phyloP scores from a whole-genome alignment of 2,329 filamentous ascomycete genomes.

The Dryadomyces quercivorus region DNA sequence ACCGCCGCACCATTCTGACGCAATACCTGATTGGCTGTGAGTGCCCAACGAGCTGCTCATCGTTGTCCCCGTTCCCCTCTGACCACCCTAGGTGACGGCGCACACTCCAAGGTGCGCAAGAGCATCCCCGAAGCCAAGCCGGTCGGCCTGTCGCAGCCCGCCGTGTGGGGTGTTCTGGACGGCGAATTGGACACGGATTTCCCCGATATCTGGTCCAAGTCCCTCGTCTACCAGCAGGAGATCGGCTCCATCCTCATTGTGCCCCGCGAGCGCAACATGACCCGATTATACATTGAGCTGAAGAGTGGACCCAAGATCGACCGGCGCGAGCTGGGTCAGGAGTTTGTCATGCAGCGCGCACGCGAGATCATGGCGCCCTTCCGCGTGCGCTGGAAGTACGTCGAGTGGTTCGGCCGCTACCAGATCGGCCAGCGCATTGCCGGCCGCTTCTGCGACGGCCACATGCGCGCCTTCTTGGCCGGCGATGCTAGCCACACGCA shows the following conservation, averaged over 20 bases:
- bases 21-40: conserved; percentile 57
- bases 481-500: conserved; percentile 57
- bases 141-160: conserved; percentile 15
- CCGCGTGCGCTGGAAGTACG: conserved; percentile 42
- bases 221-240: conserved; percentile 53
- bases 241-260: conserved; percentile 62
- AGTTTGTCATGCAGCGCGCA: conserved; percentile 57
- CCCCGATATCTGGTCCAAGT: conserved; percentile 65
- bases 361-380: conserved; percentile 47
- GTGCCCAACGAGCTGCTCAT: conserved; percentile 4
- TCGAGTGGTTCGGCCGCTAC: conserved; percentile 63
- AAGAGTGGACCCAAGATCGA: conserved; percentile 23
- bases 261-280: conserved; percentile 61
- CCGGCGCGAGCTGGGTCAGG: conserved; percentile 27
- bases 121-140: conserved; percentile 34
- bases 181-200: conserved; percentile 61
- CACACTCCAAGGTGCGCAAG: conserved; percentile 57
- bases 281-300: conserved; percentile 48
- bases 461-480: conserved; percentile 46
- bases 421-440: conserved; percentile 61
- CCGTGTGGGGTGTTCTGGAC: conserved; percentile 60
- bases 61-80: neutral
- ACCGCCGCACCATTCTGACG: conserved; percentile 32
- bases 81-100: conserved; percentile 44
- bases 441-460: conserved; percentile 51